phyloP scores from a whole-genome alignment of 2,329 filamentous ascomycete genomes.

The Tetracladium maxilliforme region DNA sequence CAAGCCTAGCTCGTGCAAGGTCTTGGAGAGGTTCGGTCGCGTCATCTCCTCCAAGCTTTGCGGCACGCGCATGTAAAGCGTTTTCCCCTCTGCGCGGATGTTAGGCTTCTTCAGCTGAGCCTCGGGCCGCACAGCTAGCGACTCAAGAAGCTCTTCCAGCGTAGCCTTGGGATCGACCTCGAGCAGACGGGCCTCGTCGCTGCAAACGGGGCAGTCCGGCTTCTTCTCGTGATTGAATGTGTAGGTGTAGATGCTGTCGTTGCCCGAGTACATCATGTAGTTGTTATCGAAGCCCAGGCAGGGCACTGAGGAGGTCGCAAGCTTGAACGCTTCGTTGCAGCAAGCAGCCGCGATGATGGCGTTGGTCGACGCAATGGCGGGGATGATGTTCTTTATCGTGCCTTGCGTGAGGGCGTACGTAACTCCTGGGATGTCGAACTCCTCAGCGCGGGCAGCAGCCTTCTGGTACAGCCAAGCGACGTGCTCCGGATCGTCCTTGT shows the following conservation, averaged over 20 bases:
- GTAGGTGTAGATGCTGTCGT: slow-evolving; percentile 92
- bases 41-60: slow-evolving; percentile 74
- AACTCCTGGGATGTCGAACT: slow-evolving; percentile 84
- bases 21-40: slow-evolving; percentile 65
- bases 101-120: slow-evolving; percentile 91
- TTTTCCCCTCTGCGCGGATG: slow-evolving; percentile 63
- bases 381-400: slow-evolving; percentile 98
- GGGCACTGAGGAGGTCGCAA: slow-evolving; percentile 70
- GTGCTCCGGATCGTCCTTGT: slow-evolving; percentile 93
- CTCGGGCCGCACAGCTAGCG: slow-evolving; percentile 68
- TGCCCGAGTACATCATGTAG: slow-evolving; percentile 99
- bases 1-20: slow-evolving; percentile 62
- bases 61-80: slow-evolving; percentile 80
- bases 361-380: slow-evolving; percentile 94
- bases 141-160: slow-evolving; percentile 73
- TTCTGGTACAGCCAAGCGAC: slow-evolving; percentile 93
- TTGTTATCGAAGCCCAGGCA: slow-evolving; percentile 67
- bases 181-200: slow-evolving; percentile 64
- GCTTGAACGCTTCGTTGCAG: slow-evolving; percentile 94
- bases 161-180: slow-evolving; percentile 56
- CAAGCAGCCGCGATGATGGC: slow-evolving; percentile 91
- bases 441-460: slow-evolving; percentile 62
- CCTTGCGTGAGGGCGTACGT: slow-evolving; percentile 95
- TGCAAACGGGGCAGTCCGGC: slow-evolving; percentile 87
- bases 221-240: slow-evolving; percentile 94